Evolutionary conservation across 768 basidiomycete species (phyloP).

Genomic region (Kwoniella botswanensis): DNA sequence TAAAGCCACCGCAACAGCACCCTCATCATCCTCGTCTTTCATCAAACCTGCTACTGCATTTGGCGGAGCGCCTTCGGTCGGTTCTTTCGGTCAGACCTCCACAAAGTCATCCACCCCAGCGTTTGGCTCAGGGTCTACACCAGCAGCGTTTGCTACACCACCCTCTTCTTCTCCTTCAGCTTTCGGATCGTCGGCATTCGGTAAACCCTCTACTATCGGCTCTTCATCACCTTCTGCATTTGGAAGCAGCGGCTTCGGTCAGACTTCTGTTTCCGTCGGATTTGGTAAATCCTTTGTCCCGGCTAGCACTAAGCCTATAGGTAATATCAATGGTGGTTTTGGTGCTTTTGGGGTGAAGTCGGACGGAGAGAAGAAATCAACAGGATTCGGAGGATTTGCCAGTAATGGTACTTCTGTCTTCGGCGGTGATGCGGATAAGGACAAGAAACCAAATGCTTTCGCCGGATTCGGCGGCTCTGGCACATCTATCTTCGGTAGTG

Average conservation of each 20-base stretch:
- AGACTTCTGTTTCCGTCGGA: conserved; percentile 52
- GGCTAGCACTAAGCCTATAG: conserved; percentile 23
- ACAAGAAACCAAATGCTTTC: conserved; percentile 7
- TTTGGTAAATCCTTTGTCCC: conserved; percentile 31
- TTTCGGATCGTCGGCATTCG: conserved; percentile 54
- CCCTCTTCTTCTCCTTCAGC: conserved; percentile 43
- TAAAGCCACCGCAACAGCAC: conserved; percentile 6
- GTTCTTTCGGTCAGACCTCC: conserved; percentile 40
- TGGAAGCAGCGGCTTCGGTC: conserved; percentile 59
- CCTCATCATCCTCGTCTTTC: conserved; percentile 30
- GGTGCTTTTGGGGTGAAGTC: conserved; percentile 45
- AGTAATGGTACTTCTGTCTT: conserved; percentile 15
- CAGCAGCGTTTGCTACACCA: conserved; percentile 29
- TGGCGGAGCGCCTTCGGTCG: conserved; percentile 24
- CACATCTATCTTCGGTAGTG: conserved; percentile 9
- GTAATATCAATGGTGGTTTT: conserved; percentile 45
- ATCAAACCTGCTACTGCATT: conserved; percentile 53
- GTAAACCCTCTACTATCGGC: conserved; percentile 48
- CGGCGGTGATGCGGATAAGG: conserved; percentile 7
- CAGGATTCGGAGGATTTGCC: conserved; percentile 32
- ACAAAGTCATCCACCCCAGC: conserved; percentile 25
- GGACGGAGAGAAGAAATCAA: conserved; percentile 2
- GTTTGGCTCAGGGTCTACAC: conserved; percentile 30
- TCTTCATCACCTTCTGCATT: conserved; percentile 52
- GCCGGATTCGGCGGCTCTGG: conserved; percentile 5